Evolutionary conservation across 352 stramenopile species (phyloP).

Genomic region (Phytophthora palmivora): DNA sequence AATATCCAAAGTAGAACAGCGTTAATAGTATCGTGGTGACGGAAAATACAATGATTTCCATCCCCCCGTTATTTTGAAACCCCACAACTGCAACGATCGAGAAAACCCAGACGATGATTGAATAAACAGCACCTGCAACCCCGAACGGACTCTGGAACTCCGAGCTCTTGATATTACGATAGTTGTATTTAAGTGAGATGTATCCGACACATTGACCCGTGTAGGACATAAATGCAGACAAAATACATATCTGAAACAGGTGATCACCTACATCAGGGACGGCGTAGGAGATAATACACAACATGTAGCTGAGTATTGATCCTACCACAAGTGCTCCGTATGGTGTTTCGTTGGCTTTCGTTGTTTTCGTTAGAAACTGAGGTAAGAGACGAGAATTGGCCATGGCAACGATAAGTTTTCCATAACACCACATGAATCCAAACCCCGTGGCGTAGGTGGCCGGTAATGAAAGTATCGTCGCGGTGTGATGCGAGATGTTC

Average conservation of each 20-base stretch:
- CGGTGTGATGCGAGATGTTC: slow-evolving; percentile 3
- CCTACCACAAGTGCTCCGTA: slow-evolving; percentile 32
- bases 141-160: slow-evolving; percentile 51
- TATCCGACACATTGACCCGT: slow-evolving; percentile 50
- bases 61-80: slow-evolving; percentile 36
- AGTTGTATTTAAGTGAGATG: slow-evolving; percentile 46
- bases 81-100: slow-evolving; percentile 30
- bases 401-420: slow-evolving; percentile 58
- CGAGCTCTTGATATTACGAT: slow-evolving; percentile 48
- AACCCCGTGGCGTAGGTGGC: slow-evolving; percentile 58
- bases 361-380: slow-evolving; percentile 31
- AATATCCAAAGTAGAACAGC: slow-evolving; percentile 47
- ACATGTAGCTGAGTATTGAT: slow-evolving; percentile 36
- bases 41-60: slow-evolving; percentile 35
- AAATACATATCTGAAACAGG: slow-evolving; percentile 42
- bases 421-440: slow-evolving; percentile 65
- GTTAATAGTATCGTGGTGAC: slow-evolving; percentile 18
- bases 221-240: slow-evolving; percentile 49
- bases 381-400: slow-evolving; percentile 52
- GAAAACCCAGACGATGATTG: slow-evolving; percentile 37
- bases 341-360: slow-evolving; percentile 25
- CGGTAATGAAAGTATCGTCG: slow-evolving; percentile 50
- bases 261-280: slow-evolving; percentile 24
- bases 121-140: slow-evolving; percentile 34
- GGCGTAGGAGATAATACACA: slow-evolving; percentile 46